These are phyloP conservation scores for Choanephora cucurbitarum DNA, from an alignment of 371 early-diverging fungal genomes.

Conservation along the genomic window DNA sequence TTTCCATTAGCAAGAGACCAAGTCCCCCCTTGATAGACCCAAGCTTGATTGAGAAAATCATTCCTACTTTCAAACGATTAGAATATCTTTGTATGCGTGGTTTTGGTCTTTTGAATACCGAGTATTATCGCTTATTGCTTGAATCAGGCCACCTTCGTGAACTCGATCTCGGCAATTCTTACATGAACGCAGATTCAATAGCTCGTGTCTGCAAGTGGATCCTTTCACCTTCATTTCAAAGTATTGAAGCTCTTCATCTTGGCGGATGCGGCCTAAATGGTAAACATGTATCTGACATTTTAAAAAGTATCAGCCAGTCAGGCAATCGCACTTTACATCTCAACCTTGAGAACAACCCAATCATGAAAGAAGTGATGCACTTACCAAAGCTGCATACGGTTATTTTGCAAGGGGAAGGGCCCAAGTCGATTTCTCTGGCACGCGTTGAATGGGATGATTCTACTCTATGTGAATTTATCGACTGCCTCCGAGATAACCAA, in stretches of 20 bases:
- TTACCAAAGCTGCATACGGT: slow-evolving; percentile 40
- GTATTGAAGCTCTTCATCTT: slow-evolving; percentile 27
- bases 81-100: slow-evolving; percentile 25
- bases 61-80: slow-evolving; percentile 26
- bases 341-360: slow-evolving; percentile 34
- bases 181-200: slow-evolving; percentile 14
- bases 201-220: slow-evolving; percentile 35
- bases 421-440: slow-evolving; percentile 35
- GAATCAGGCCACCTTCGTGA: slow-evolving; percentile 20
- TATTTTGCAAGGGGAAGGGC: slow-evolving; percentile 40
- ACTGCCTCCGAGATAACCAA: slow-evolving; percentile 38
- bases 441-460: slow-evolving; percentile 46
- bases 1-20: slow-evolving; percentile 24
- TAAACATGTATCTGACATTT: slow-evolving; percentile 28
- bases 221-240: slow-evolving; percentile 26
- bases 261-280: slow-evolving; percentile 36
- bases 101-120: slow-evolving; percentile 7
- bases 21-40: slow-evolving; percentile 11
- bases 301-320: slow-evolving; percentile 32
- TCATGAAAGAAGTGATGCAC: slow-evolving; percentile 37
- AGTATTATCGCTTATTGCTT: slow-evolving; percentile 13
- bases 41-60: slow-evolving; percentile 21
- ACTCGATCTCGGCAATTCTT: slow-evolving; percentile 28
- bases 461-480: slow-evolving; percentile 40
- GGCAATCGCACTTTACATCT: slow-evolving; percentile 35